A percentile compares a stretch with the other conserved stretches of the same genome.
Conservation (phyloP, 129 eudicot genomes). For the Scalesia atractyloides region DNA sequence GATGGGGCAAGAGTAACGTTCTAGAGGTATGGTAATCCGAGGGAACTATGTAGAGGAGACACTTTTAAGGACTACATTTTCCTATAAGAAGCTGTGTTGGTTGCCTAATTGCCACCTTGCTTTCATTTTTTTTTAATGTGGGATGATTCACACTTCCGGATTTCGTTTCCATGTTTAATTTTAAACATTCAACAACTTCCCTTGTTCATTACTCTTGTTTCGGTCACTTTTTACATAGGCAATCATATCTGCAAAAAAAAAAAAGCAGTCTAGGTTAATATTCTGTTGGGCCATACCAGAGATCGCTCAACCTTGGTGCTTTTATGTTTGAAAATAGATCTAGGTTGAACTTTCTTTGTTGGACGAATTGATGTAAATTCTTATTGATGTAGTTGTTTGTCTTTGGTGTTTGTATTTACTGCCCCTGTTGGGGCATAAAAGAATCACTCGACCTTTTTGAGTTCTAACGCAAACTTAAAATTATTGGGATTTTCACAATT, state of each 20-base stretch:
- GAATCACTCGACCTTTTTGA: no score
- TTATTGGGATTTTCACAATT: no score
- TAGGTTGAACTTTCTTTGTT: no score
- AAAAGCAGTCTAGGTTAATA: no score
- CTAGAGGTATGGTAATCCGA: neutral
- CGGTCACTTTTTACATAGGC: neutral
- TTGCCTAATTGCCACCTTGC: constrained; percentile 11
- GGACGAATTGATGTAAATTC: no score
- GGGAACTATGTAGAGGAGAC: constrained; percentile 11
- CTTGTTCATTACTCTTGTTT: constrained; percentile 4
- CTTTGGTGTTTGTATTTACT: no score
- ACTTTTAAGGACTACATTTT: constrained; percentile 11
- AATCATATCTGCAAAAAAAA: neutral
- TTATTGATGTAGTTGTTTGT: no score
- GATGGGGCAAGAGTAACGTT: constrained; percentile 6
- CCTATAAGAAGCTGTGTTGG: constrained; percentile 17
- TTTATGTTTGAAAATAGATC: no score
- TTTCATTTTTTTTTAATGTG: constrained; percentile 13
- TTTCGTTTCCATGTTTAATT: constrained; percentile 20
- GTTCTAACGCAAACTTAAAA: no score
- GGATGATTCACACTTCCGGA: constrained; percentile 26
- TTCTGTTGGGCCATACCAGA: no score
- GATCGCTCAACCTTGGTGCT: no score
- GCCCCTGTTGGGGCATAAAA: no score
- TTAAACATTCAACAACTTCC: constrained; percentile 25